A percentile compares a stretch with the other conserved stretches of the same genome.
Evolutionary conservation across 352 stramenopile species (phyloP).

Genomic region (Phytopythium ostracodes): DNA sequence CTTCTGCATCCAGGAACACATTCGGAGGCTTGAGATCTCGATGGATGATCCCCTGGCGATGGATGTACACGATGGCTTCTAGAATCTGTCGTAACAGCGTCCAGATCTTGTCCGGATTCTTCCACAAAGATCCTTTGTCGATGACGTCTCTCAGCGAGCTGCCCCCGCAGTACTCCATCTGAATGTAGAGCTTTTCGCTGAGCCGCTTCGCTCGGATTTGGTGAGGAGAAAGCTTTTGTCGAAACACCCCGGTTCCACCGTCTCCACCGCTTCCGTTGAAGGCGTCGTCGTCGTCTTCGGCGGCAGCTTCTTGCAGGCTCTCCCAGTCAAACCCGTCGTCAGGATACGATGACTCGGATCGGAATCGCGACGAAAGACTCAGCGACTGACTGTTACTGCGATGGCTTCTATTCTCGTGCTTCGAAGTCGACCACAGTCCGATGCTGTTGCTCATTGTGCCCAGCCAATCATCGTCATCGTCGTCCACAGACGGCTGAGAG

Average conservation of each 20-base stretch:
- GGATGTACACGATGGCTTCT: slow-evolving; percentile 94
- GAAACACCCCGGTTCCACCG: slow-evolving; percentile 16
- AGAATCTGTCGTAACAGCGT: slow-evolving; percentile 94
- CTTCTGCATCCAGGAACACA: slow-evolving; percentile 92
- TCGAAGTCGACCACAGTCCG: slow-evolving; percentile 63
- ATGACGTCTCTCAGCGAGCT: slow-evolving; percentile 94
- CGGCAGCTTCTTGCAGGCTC: slow-evolving; percentile 49
- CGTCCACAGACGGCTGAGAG: slow-evolving; percentile 36
- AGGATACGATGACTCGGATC: slow-evolving; percentile 28
- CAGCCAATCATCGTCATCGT: slow-evolving; percentile 81
- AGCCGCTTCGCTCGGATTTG: slow-evolving; percentile 32
- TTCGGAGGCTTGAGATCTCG: slow-evolving; percentile 92
- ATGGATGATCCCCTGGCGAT: slow-evolving; percentile 92
- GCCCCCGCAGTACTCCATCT: slow-evolving; percentile 96
- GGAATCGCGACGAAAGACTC: slow-evolving; percentile 31
- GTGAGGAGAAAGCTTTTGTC: slow-evolving; percentile 14
- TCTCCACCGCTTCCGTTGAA: slow-evolving; percentile 27
- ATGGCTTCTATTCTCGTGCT: slow-evolving; percentile 45
- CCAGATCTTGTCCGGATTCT: slow-evolving; percentile 91
- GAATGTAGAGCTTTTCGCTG: slow-evolving; percentile 86
- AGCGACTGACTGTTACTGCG: slow-evolving; percentile 36
- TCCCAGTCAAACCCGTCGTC: slow-evolving; percentile 78
- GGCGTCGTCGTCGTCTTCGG: slow-evolving; percentile 27
- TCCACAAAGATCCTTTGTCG: slow-evolving; percentile 82
- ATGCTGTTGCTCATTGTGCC: slow-evolving; percentile 62